Base-by-base conservation (phyloP, 176 grass and related monocot genomes). In the Carex scoparia region DNA sequence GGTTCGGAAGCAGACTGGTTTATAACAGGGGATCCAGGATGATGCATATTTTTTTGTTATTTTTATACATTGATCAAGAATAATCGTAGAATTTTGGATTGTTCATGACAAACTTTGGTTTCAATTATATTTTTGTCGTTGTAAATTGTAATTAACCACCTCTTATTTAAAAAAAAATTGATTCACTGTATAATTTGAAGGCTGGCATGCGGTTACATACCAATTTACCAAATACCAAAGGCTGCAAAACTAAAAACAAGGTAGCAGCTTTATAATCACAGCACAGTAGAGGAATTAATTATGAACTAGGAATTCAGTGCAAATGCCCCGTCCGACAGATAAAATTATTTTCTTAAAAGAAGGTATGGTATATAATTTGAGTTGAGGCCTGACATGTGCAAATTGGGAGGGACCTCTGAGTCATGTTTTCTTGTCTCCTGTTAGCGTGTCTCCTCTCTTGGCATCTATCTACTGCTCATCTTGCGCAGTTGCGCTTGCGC, bases 341-440 rank as follows among this genome's bases (percentile, higher is more conserved):
- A 75, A 5, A 10, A 10, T 28, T 1, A 18, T 53, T 75, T 40
- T 46, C 71, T 75, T 75, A 75, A 75, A 74, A 75, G 71, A 75
- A 53, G 71, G 71, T 75, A 61, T 61, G 37, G 42, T 70, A 44
- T 61, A 61, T 61, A 7, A 32, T 75, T 75, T 75, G n/a, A 75
- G 71, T 75, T 75, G n/a, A 75, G 71, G 19, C 71, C 46, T 74
- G 70, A 27, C 18, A 51, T 74, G 70, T 49, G 70, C 70, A 74
- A 28, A 23, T 74, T 28, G 44, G 10, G 70, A 74, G 70, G 44
- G 70, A 51, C 70, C 70, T 74, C 79, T 48, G 80, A 46, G 58
- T 46, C 42, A 61, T 82, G 80, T 82, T 82, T 82, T 81, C 78
- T 62, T 81, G 78, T 81, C 78, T 81, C 78, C 78, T 81, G 78